A percentile compares a stretch with the other conserved stretches of the same genome.
These are phyloP conservation scores for Hemisphaericaspora subhashii DNA, from an alignment of 1,139 yeast species.

Conservation along the genomic window DNA sequence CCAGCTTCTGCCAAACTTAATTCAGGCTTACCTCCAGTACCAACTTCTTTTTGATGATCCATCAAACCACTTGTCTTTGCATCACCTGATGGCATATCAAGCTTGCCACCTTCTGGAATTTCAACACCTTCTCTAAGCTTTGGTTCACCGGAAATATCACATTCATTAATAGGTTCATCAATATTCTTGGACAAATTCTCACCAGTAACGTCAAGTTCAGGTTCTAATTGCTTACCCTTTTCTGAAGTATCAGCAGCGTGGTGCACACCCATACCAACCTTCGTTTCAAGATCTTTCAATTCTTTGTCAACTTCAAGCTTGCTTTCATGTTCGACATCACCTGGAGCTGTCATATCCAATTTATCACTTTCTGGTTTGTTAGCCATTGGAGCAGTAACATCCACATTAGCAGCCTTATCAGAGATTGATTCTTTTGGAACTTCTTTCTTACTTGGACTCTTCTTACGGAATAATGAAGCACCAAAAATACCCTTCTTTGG, in stretches of 20 bases:
- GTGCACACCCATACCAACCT: background rate
- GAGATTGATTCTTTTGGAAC: background rate
- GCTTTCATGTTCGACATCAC: background rate
- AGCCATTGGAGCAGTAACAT: background rate
- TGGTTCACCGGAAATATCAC: background rate
- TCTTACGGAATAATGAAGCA: background rate
- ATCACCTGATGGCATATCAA: background rate
- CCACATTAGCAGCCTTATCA: background rate
- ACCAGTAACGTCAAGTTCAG: background rate
- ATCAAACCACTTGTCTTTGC: background rate
- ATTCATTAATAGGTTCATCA: background rate
- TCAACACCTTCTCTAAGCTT: background rate
- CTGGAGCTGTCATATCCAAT: background rate
- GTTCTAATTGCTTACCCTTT: background rate
- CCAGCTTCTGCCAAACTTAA: background rate
- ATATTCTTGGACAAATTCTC: background rate
- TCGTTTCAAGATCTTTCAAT: background rate
- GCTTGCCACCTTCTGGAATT: background rate
- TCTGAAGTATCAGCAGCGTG: background rate
- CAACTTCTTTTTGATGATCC: background rate
- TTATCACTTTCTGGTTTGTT: background rate
- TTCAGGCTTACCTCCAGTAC: background rate
- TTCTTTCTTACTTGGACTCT: background rate
- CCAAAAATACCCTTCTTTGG: slow-evolving; percentile 2
- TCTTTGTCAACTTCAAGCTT: background rate